A percentile compares a stretch with the other conserved stretches of the same genome.
Evolutionary conservation across 345 rosid species (phyloP).

Genomic region (Aegle marmelos): DNA sequence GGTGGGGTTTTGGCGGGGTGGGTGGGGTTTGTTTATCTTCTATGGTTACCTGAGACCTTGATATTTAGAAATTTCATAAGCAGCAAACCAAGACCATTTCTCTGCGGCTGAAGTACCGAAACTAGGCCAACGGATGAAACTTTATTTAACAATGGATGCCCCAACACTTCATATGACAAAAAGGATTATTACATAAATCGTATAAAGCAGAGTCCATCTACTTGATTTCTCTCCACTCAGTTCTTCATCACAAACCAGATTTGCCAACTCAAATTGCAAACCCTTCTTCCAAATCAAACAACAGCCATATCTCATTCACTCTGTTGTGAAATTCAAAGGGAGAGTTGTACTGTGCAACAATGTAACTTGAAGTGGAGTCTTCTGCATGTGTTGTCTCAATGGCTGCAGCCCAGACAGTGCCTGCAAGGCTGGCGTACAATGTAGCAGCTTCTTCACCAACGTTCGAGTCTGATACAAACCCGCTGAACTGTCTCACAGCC

Average conservation of each 20-base stretch:
- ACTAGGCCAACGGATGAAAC: neutral
- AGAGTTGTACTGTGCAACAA: slow-evolving; percentile 83
- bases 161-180: neutral
- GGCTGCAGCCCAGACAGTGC: slow-evolving; percentile 58
- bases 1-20: too few species aligned
- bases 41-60: neutral
- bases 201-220: neutral
- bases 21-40: too few species aligned
- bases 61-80: neutral
- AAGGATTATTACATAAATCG: neutral
- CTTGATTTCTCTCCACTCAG: neutral
- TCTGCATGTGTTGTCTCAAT: slow-evolving; percentile 43
- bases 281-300: slow-evolving; percentile 38
- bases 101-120: neutral
- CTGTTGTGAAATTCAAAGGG: slow-evolving; percentile 69
- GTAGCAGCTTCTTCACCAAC: slow-evolving; percentile 78
- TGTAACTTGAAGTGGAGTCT: slow-evolving; percentile 40
- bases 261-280: neutral
- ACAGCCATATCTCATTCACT: slow-evolving; percentile 82
- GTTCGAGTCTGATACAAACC: slow-evolving; percentile 56
- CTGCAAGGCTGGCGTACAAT: slow-evolving; percentile 55
- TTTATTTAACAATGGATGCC: neutral
- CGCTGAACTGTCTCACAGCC: slow-evolving; percentile 73
- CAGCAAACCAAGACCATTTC: neutral
- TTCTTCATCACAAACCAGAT: neutral